phyloP scores from a whole-genome alignment of 257 asterid species.

The Prunella vulgaris region DNA sequence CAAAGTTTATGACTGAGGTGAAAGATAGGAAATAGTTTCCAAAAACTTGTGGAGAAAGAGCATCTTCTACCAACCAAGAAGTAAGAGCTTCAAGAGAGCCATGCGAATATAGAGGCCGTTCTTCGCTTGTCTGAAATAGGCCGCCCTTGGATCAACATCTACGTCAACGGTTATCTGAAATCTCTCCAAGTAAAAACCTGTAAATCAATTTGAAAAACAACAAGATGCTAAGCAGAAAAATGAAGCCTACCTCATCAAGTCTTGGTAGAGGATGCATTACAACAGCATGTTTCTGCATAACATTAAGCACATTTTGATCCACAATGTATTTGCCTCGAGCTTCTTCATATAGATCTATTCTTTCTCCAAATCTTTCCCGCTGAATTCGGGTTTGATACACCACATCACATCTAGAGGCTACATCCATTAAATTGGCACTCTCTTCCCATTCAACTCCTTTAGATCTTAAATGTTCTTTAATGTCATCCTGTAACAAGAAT shows the following conservation, averaged over 20 bases:
- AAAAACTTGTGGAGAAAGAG: background rate
- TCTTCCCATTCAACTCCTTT: constrained; percentile 87
- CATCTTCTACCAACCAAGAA: constrained; percentile 65
- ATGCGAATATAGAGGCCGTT: constrained; percentile 77
- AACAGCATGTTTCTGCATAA: constrained; percentile 88
- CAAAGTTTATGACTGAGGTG: background rate
- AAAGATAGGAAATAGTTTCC: background rate
- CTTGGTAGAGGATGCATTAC: constrained; percentile 96
- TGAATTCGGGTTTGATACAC: constrained; percentile 85
- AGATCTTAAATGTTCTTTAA: constrained; percentile 80
- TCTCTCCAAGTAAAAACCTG: background rate
- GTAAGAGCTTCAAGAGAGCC: constrained; percentile 86
- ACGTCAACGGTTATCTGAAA: constrained; percentile 73
- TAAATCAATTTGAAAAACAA: background rate
- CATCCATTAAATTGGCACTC: constrained; percentile 65
- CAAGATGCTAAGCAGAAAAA: background rate
- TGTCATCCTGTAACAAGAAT: constrained; percentile 61
- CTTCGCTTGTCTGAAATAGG: constrained; percentile 85
- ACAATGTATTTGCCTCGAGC: constrained; percentile 91
- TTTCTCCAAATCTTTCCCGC: constrained; percentile 76
- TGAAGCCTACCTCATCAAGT: constrained; percentile 70
- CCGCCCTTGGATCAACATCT: constrained; percentile 77
- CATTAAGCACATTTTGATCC: constrained; percentile 42
- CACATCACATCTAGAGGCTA: constrained; percentile 89
- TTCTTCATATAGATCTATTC: constrained; percentile 69